Conservation (phyloP, 345 rosid genomes). For the Boechera retrofracta region DNA sequence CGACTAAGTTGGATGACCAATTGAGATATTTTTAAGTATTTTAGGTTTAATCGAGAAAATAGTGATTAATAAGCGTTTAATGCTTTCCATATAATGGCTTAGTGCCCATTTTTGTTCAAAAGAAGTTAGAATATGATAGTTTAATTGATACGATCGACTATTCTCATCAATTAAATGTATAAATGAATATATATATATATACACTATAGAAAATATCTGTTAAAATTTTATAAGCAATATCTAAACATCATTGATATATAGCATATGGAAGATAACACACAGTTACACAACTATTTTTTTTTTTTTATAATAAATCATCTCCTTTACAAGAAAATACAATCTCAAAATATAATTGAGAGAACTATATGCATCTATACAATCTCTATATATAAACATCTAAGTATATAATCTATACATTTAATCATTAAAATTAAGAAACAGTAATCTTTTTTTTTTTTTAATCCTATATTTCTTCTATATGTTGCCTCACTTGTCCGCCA, state of each 20-base stretch:
- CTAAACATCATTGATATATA: neutral
- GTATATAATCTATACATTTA: conserved; percentile 23
- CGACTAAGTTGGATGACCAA: neutral
- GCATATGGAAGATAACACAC: conserved; percentile 1
- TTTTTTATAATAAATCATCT: neutral
- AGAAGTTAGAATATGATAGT: neutral
- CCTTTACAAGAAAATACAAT: conserved; percentile 32
- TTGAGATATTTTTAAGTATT: neutral
- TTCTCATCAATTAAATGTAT: neutral
- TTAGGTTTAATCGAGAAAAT: neutral
- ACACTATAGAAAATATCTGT: neutral
- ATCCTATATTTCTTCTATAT: conserved; percentile 36
- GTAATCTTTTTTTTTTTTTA: neutral
- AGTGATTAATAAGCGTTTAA: neutral
- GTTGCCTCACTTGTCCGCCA: conserved; percentile 36
- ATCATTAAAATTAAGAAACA: conserved; percentile 6
- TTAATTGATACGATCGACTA: neutral
- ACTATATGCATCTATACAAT: conserved; percentile 35
- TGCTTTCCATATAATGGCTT: neutral
- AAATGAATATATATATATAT: neutral
- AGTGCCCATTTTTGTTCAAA: neutral
- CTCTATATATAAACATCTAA: conserved; percentile 28
- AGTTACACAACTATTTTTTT: conserved; percentile 8
- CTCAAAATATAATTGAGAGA: conserved; percentile 17
- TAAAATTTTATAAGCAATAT: neutral